Evolutionary conservation across 1,284 basidiomycete genomes (phyloP).

Genomic region (Naganishia liquefaciens): DNA sequence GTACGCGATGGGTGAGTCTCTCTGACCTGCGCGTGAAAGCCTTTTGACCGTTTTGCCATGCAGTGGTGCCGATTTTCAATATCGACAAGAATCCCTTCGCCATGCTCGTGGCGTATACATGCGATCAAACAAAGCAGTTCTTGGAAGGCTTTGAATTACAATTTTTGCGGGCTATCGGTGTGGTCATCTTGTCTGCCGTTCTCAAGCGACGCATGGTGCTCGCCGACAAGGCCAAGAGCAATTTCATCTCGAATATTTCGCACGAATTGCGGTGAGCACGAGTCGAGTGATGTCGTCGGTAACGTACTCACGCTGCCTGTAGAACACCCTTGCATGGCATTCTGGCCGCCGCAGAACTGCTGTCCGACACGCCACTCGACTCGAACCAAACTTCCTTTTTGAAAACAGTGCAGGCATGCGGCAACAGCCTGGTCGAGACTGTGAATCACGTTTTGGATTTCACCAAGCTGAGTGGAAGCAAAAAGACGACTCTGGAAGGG

Average conservation of each 20-base stretch:
- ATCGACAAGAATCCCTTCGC: slow-evolving; percentile 92
- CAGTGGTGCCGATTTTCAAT: slow-evolving; percentile 88
- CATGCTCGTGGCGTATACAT: slow-evolving; percentile 83
- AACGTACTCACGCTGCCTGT: background rate
- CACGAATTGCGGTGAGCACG: slow-evolving; percentile 70
- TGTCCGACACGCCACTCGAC: slow-evolving; percentile 77
- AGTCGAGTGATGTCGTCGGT: background rate
- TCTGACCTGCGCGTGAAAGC: background rate
- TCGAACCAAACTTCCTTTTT: slow-evolving; percentile 82
- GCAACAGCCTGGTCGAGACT: slow-evolving; percentile 58
- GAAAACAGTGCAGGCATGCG: slow-evolving; percentile 57
- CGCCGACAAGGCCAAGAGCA: slow-evolving; percentile 70
- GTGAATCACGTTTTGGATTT: slow-evolving; percentile 97
- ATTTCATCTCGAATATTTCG: slow-evolving; percentile 69
- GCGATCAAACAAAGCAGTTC: slow-evolving; percentile 74
- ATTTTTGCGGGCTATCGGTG: slow-evolving; percentile 82
- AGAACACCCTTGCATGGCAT: slow-evolving; percentile 84
- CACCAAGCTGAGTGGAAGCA: slow-evolving; percentile 88
- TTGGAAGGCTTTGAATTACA: slow-evolving; percentile 90
- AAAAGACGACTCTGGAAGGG: slow-evolving; percentile 61
- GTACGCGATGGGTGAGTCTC: slow-evolving; percentile 72
- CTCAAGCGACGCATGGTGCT: slow-evolving; percentile 89
- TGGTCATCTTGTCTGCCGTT: slow-evolving; percentile 91
- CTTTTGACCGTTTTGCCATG: background rate
- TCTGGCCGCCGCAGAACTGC: slow-evolving; percentile 82